Base-by-base conservation (phyloP, 2,329 filamentous ascomycete species). In the Alternaria incomplexa region DNA sequence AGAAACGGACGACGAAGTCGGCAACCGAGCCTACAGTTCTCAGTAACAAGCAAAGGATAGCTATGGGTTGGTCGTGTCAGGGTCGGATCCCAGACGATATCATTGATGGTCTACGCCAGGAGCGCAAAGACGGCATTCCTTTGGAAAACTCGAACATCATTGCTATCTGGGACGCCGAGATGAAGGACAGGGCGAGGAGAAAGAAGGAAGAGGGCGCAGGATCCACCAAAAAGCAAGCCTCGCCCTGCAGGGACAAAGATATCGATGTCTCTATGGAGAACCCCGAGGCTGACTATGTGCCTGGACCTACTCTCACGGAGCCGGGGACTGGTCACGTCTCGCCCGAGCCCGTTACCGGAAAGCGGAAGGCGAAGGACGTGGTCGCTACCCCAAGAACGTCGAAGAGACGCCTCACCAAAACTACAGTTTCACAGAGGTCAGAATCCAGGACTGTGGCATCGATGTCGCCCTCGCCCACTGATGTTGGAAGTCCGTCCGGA, bases 61-160 rank as follows among this genome's bases (percentile, higher is more conserved):
- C 68, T 11, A 58, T 72, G 44, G 73, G 73, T 17, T 69, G 74
- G 54, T 69, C 66, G 53, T 64, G 61, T n/a, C 63, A 69, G 44
- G 74, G 74, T 30, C 69, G 73, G 3, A 43, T 76, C 15, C 69
- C 71, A 23, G 68, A 74, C 25, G 65, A 63, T 13, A 65, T 76
- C 13, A 67, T 75, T 22, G 71, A 74, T 43, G 70, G 69, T 20
- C 55, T 75, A 48, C 67, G 74, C 13, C 56, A 66, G 46, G 69
- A 74, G 48, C 69, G 68, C 30, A 65, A 69, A 3, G 45, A 71
- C 5, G 65, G 61, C 5, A 67, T 73, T 6, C 40, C 69, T 20
- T 25, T 73, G n/a, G 64, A 74, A 54, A 54, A 69, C 10, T 74
- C 71, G 11, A 57, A 62, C 8, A 59, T 67, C 20, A 62, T 67